These are phyloP conservation scores for Primulina huaijiensis DNA, from an alignment of 257 asterid genomes.

Conservation along the genomic window DNA sequence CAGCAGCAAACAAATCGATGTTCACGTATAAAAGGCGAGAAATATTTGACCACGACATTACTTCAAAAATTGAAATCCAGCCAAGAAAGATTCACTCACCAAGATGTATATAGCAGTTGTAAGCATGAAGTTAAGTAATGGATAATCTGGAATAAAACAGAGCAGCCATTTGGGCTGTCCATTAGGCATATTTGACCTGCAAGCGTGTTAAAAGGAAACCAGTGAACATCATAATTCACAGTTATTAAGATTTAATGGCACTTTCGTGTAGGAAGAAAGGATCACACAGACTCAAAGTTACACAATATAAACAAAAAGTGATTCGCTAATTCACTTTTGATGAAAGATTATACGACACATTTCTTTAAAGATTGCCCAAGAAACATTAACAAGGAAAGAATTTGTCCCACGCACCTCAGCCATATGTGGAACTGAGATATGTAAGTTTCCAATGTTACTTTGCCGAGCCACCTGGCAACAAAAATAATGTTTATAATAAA, in stretches of 20 bases:
- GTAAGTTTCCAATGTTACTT: conserved; percentile 87
- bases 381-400: conserved; percentile 3
- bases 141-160: conserved; percentile 82
- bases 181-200: conserved; percentile 81
- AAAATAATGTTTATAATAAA: conserved; percentile 31
- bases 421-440: conserved; percentile 99
- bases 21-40: conserved; percentile 5
- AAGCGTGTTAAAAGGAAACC: conserved; percentile 18
- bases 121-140: conserved; percentile 95
- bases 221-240: conserved; percentile 15
- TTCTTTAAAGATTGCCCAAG: not conserved
- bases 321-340: not conserved
- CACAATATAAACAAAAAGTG: no score
- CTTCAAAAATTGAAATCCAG: conserved; percentile 3
- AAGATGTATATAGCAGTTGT: conserved; percentile 74
- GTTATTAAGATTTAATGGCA: not conserved
- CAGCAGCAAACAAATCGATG: conserved; percentile 21
- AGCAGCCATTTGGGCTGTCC: conserved; percentile 99
- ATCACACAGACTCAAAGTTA: not conserved
- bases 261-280: conserved; percentile 1
- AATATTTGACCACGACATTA: conserved; percentile 5
- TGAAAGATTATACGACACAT: not conserved
- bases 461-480: conserved; percentile 87
- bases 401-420: conserved; percentile 63
- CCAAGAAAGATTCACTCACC: conserved; percentile 43